Evolutionary conservation across 176 grass and related monocot species (phyloP).

Genomic region (Puya raimondii): DNA sequence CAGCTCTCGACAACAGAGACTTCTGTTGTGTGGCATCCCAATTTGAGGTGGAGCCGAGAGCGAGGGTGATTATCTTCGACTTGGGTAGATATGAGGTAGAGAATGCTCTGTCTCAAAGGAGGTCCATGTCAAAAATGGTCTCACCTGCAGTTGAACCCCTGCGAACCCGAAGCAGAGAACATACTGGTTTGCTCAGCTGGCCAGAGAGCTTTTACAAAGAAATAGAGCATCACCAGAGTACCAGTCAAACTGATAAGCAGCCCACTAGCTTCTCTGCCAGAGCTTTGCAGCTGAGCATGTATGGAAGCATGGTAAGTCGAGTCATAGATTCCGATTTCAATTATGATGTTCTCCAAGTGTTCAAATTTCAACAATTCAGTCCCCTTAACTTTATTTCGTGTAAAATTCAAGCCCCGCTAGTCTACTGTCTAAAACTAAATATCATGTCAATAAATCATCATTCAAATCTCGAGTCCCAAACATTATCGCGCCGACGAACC

Average conservation of each 20-base stretch:
- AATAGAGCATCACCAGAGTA: constrained; percentile 27
- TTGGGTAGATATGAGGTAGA: constrained; percentile 30
- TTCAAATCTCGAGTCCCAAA: neutral
- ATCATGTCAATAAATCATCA: too few relatives aligned
- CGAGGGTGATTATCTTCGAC: constrained; percentile 58
- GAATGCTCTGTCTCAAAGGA: constrained; percentile 21
- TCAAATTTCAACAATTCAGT: neutral
- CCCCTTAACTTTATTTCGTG: neutral
- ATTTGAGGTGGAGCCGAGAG: constrained; percentile 80
- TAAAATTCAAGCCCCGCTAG: neutral
- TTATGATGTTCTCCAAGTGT: neutral
- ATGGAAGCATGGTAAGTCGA: constrained; percentile 65
- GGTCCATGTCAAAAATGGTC: constrained; percentile 22
- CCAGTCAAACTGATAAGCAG: constrained; percentile 30
- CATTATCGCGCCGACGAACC: too few relatives aligned
- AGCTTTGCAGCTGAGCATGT: constrained; percentile 83
- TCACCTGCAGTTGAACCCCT: constrained; percentile 27
- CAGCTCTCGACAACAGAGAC: constrained; percentile 40
- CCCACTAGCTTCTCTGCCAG: constrained; percentile 44
- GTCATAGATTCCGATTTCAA: neutral
- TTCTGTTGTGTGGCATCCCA: constrained; percentile 33
- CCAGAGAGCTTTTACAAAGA: constrained; percentile 57
- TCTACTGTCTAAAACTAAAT: too few relatives aligned
- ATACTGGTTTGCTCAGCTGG: constrained; percentile 60
- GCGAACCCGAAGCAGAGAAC: constrained; percentile 52